phyloP scores from a whole-genome alignment of 495 filamentous ascomycete genomes.

The Clohesyomyces aquaticus region DNA sequence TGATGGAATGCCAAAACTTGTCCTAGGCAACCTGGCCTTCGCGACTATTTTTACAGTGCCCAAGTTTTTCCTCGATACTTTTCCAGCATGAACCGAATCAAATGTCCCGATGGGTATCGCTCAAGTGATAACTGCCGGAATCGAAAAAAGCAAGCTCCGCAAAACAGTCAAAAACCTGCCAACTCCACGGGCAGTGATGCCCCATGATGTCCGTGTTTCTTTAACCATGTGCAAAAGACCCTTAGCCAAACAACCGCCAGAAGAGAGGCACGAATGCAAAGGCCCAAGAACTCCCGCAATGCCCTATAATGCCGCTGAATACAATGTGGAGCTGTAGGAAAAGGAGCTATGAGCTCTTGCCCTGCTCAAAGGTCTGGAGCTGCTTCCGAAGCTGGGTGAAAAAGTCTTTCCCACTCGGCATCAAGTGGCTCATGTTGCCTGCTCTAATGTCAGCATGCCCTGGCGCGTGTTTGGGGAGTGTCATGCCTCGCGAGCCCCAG shows the following conservation, averaged over 20 bases:
- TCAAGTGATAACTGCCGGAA: conserved; percentile 12
- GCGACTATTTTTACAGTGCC: conserved; percentile 1
- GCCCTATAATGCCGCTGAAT: conserved; percentile 35
- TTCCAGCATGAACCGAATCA: conserved; percentile 17
- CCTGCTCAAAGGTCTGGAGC: conserved; percentile 24
- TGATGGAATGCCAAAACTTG: not conserved
- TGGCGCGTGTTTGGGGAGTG: not conserved
- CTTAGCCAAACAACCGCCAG: conserved; percentile 11
- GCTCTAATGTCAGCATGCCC: conserved; percentile 4
- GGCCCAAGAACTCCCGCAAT: conserved; percentile 31
- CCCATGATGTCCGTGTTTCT: conserved; percentile 12
- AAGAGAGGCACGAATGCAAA: conserved; percentile 7
- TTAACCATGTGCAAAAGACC: conserved; percentile 6
- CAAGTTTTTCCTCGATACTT: conserved; percentile 24
- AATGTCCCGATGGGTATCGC: conserved; percentile 26
- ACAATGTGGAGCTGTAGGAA: conserved; percentile 3
- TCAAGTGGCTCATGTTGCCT: conserved; percentile 38
- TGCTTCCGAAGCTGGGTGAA: conserved; percentile 37
- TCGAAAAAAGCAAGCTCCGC: not conserved
- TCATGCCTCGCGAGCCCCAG: conserved; percentile 37
- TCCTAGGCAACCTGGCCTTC: conserved; percentile 10
- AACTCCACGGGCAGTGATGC: conserved; percentile 27
- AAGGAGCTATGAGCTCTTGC: conserved; percentile 23
- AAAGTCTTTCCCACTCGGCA: conserved; percentile 41
- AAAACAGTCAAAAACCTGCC: conserved; percentile 16